Base-by-base conservation (phyloP, 2,329 filamentous ascomycete genomes). In the Colletotrichum sidae region DNA sequence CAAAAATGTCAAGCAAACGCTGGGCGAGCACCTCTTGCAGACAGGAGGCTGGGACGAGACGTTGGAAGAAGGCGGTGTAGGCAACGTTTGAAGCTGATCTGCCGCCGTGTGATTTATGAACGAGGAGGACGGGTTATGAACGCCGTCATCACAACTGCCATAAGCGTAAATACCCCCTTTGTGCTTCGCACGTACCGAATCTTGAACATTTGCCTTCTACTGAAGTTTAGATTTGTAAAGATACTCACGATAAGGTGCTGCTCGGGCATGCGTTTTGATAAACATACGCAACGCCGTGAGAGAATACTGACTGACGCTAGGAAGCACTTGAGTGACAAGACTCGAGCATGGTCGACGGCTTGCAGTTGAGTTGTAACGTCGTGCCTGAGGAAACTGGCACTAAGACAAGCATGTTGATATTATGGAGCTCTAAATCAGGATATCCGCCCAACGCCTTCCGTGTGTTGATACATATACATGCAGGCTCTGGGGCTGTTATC, bases 1-100 rank as follows among this genome's bases (percentile, higher is more conserved):
- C 70, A 87, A 86, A 67, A 85, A 83, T 13, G 89, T 94, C 68
- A 95, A 92, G 78, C 87, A 89, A 74, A 83, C 91, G 56, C 90
- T 97, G 0, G 89, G 90, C 58, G 85, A 84, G 37, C 94, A 89
- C 80, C 82, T 97, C 70, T 78, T 93, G 68, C 86, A 88, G 72
- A 90, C 88, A 67, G 93, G 92, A n/a, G 95, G 93, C 1, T 97
- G 94, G 93, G 94, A 97, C 70, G 93, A 96, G 77, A 83, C 86
- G 68, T 81, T 91, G 49, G 88, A 90, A 74, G 85, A 87, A 49
- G 80, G 83, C 25, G 84, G 84, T 11, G 80, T 87, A 7, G 84
- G 84, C 1, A 77, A 79, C 53, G 78, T 78, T 45, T 84, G 74
- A 75, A 55, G 39, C 51, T n/a, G 25, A 41, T 44, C 8, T 17